Percentiles rank a stretch among this genome's conserved stretches.
Conservation (phyloP, 352 stramenopile genomes). For the Ophiocytium majus region DNA sequence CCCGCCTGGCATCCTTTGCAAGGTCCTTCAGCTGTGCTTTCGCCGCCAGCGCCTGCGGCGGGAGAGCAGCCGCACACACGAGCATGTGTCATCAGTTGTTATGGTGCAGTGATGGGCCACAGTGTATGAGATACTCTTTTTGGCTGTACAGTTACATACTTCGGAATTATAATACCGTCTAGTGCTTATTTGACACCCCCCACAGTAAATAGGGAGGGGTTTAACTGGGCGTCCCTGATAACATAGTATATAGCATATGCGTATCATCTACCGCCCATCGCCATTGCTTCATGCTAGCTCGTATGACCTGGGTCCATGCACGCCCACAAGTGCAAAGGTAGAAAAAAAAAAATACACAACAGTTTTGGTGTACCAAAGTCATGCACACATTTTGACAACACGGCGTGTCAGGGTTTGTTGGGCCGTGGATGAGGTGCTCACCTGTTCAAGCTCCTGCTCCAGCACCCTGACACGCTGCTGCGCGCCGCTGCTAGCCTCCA, state of each 20-base stretch:
- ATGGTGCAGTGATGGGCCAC: too few species aligned
- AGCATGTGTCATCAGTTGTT: neutral
- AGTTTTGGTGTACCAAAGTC: neutral
- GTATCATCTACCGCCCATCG: neutral
- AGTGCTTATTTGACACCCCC: neutral
- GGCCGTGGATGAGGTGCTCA: neutral
- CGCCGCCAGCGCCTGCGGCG: neutral
- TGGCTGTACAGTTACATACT: neutral
- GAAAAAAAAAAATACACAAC: too few species aligned
- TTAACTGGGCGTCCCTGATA: neutral
- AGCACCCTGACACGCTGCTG: neutral
- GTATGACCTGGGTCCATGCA: too few species aligned
- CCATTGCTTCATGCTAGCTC: neutral
- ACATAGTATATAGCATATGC: neutral
- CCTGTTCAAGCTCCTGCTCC: neutral
- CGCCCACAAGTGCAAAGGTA: too few species aligned
- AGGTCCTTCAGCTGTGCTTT: neutral
- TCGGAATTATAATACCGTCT: neutral
- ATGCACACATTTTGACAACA: neutral
- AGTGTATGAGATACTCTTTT: neutral
- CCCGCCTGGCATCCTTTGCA: neutral
- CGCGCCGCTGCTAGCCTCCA: neutral
- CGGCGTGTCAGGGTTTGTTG: too few species aligned
- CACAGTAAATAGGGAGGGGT: neutral
- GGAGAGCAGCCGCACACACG: neutral